phyloP scores from a whole-genome alignment of 116 monocot species.

The Phalaenopsis hybrid region DNA sequence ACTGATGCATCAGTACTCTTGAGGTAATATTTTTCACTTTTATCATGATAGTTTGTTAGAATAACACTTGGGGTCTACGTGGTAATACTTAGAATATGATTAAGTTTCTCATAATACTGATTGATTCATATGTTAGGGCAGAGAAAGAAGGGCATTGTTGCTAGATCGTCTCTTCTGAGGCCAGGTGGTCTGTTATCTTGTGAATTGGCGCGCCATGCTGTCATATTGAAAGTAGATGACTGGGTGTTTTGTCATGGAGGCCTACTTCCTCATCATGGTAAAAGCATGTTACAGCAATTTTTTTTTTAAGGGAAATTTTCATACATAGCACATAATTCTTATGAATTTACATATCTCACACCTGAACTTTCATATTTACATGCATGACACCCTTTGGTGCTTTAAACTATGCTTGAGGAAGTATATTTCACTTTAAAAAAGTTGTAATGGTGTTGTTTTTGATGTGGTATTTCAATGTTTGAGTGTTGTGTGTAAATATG shows the following conservation, averaged over 20 bases:
- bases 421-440: no score
- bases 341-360: no score
- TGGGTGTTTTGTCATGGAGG: constrained; percentile 99
- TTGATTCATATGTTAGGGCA: constrained; percentile 76
- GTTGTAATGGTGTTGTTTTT: no score
- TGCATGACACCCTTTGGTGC: no score
- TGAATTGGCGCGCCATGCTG: constrained; percentile 65
- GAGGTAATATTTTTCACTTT: no score
- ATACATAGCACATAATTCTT: no score
- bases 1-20: no score
- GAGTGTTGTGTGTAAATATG: no score
- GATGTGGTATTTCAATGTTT: no score
- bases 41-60: background rate
- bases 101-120: constrained; percentile 40
- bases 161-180: constrained; percentile 76
- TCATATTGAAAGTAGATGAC: constrained; percentile 70
- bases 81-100: background rate
- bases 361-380: no score
- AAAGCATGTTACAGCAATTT: background rate
- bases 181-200: constrained; percentile 73
- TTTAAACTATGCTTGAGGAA: no score
- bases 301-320: background rate
- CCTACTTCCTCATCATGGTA: constrained; percentile 97
- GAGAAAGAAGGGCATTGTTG: constrained; percentile 70
- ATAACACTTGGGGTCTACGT: background rate